Evolutionary conservation across 2,329 filamentous ascomycete genomes (phyloP), one percentile per base, ranked within the genome.

Genomic region (Microthyrium microscopicum): DNA sequence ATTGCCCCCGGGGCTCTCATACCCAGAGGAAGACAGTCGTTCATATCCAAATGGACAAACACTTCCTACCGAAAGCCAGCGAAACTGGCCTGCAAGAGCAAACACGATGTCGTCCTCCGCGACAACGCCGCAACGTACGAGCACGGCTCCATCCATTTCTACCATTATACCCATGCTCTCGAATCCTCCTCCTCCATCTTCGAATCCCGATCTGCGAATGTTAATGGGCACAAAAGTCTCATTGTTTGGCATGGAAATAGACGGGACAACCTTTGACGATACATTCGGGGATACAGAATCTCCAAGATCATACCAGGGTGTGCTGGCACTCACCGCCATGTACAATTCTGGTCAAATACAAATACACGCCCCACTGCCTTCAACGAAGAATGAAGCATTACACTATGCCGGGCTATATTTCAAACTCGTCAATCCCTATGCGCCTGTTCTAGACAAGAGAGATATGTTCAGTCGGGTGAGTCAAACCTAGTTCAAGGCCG

Each of bases 331-430:
- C n/a, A n/a, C n/a, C n/a, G n/a, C n/a, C n/a, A n/a, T n/a, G n/a
- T n/a, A n/a, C n/a, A n/a, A n/a, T n/a, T n/a, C n/a, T n/a, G n/a
- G n/a, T n/a, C n/a, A n/a, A n/a, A n/a, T n/a, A n/a, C 73, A 78
- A 4, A 58, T 64, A 18, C 66, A 76, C 46, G 64, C 71, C 8
- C 63, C 68, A 1, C 55, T 87, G 20, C 82, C 82, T 2, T 54
- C 63, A 1, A 41, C 41, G 15, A 70, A 70, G 34, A 57, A 66
- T 5, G 68, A 79, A 32, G 75, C 75, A 21, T 67, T 78, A 34
- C 71, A 65, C 21, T 83, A 78, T 46, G 70, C 73, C 5, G 66
- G 76, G 31, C 83, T 75, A 72, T 91, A 79, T 48, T 81, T 89
- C 39, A 60, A 73, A 29, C 73, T 75, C 31, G 58, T 85, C 20